phyloP scores from a whole-genome alignment of 208 protist genomes.

The Acanthamoeba sp. region DNA sequence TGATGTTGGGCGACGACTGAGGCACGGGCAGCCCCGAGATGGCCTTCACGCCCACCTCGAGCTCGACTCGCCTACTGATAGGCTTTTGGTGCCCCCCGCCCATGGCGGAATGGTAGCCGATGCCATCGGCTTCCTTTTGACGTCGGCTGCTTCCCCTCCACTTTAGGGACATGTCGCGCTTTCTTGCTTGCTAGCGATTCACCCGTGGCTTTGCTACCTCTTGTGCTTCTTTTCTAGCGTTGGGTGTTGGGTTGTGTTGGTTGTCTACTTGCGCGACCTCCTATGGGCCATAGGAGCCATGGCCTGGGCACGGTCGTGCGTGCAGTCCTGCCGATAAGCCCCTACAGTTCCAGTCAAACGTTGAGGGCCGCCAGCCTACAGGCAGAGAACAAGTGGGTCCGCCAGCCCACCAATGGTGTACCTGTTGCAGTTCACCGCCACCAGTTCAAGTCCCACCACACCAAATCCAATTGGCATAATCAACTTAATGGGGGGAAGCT shows the following conservation, averaged over 20 bases:
- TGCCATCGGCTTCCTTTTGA: neutral
- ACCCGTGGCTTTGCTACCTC: neutral
- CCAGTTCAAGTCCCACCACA: neutral
- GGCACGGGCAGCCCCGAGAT: neutral
- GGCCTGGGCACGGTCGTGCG: no score
- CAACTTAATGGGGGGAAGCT: no score
- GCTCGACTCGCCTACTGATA: neutral
- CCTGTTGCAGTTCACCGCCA: no score
- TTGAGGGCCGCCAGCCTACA: neutral
- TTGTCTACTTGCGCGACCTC: no score
- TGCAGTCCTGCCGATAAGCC: neutral
- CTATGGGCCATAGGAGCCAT: no score
- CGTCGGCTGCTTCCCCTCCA: neutral
- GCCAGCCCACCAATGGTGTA: no score
- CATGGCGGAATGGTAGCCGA: neutral
- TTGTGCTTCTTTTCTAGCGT: neutral
- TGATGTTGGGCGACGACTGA: neutral
- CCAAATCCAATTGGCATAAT: neutral
- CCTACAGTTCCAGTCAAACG: neutral
- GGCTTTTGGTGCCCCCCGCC: neutral
- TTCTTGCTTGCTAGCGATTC: neutral
- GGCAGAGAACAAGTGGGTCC: neutral
- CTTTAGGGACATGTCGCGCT: neutral
- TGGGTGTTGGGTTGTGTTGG: no score
- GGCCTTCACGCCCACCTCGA: neutral